phyloP scores from a whole-genome alignment of 1,284 basidiomycete species.

The Ganoderma meredithae region DNA sequence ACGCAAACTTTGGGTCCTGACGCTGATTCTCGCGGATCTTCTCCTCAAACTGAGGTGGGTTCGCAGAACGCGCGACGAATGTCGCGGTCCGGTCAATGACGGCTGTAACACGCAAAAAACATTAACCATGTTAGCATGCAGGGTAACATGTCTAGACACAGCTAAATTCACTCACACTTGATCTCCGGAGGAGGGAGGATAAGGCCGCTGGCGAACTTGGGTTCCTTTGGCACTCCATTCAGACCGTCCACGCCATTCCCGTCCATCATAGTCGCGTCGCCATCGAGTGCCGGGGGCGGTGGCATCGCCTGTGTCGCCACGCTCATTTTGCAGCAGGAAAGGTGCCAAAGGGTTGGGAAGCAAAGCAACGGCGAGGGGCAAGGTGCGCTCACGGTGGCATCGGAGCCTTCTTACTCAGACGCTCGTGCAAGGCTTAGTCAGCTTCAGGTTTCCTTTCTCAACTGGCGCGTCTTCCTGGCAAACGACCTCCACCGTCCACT shows the following conservation, averaged over 20 bases:
- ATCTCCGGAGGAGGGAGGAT: conserved; percentile 95
- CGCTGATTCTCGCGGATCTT: conserved; percentile 96
- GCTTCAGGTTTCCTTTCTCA: conserved; percentile 28
- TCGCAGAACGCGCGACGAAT: conserved; percentile 92
- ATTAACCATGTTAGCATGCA: conserved; percentile 18
- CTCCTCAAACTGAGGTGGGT: conserved; percentile 91
- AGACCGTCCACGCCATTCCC: conserved; percentile 49
- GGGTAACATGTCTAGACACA: not conserved
- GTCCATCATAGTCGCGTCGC: conserved; percentile 39
- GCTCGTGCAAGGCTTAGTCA: conserved; percentile 38
- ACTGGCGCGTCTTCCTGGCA: conserved; percentile 20
- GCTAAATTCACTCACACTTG: conserved; percentile 67
- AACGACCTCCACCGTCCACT: conserved; percentile 26
- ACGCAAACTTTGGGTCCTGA: conserved; percentile 95
- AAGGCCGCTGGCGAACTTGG: conserved; percentile 81
- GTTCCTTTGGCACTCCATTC: conserved; percentile 48
- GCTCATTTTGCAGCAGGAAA: conserved; percentile 37
- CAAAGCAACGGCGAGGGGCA: conserved; percentile 16
- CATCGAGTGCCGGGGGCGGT: conserved; percentile 44
- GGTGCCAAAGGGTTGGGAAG: conserved; percentile 11
- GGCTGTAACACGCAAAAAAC: conserved; percentile 51
- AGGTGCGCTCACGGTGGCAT: not conserved
- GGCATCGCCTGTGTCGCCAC: conserved; percentile 53
- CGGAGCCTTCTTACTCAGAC: conserved; percentile 6
- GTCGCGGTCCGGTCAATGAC: conserved; percentile 96